Conservation (phyloP, 331 rosid species). For the Acacia pycnantha region DNA sequence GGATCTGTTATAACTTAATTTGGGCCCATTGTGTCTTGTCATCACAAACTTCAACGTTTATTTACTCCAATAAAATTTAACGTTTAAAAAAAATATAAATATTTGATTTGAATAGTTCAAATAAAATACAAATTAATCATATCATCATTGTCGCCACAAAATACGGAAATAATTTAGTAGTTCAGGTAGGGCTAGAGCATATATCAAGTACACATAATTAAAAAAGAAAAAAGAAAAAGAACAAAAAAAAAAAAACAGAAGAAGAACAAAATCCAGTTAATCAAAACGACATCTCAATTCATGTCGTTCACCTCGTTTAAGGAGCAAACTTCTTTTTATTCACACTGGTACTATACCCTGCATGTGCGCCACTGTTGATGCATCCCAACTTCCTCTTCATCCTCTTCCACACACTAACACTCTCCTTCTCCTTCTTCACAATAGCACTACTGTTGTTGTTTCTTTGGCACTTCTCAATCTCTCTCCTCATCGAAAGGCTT, state of each 20-base stretch:
- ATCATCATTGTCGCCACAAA: neutral
- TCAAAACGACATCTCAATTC: neutral
- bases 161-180: neutral
- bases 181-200: neutral
- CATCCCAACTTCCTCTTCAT: slow-evolving; percentile 71
- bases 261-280: no score
- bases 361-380: slow-evolving; percentile 3
- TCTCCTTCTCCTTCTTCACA: slow-evolving; percentile 37
- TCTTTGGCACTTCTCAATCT: slow-evolving; percentile 36
- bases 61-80: no score
- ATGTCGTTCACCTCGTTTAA: slow-evolving; percentile 13
- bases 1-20: no score
- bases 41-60: no score
- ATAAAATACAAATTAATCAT: neutral
- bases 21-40: no score
- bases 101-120: no score
- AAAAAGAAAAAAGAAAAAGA: neutral
- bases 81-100: no score
- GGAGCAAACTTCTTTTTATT: slow-evolving; percentile 37
- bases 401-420: slow-evolving; percentile 44
- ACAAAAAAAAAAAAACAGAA: no score
- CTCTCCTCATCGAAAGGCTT: slow-evolving; percentile 41
- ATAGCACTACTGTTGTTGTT: neutral
- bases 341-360: slow-evolving; percentile 32
- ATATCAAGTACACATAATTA: neutral